Conservation (phyloP, 176 grass and related monocot species). For the Juncus effusus region DNA sequence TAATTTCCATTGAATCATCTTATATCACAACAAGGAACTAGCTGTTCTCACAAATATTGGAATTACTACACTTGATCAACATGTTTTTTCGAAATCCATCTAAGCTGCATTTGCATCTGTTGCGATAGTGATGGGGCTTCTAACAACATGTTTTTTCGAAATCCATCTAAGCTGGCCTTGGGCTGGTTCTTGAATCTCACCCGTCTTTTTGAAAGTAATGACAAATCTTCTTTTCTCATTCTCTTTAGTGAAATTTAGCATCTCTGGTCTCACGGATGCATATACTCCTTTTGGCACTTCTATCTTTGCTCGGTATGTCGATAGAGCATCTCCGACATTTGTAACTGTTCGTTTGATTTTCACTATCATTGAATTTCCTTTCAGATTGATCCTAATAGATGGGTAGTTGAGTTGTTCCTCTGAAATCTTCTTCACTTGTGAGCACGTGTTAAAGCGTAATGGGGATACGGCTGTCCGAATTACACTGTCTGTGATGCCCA, state of each 20-base stretch:
- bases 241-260: slow-evolving; percentile 2
- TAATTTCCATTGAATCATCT: too few species aligned
- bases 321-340: slow-evolving; percentile 31
- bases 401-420: slow-evolving; percentile 39
- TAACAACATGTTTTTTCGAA: slow-evolving; percentile 18
- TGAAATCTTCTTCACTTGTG: background rate
- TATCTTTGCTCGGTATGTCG: background rate
- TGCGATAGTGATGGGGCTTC: slow-evolving; percentile 16
- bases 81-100: too few species aligned
- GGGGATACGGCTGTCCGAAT: slow-evolving; percentile 31
- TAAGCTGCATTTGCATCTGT: too few species aligned
- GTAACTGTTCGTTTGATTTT: slow-evolving; percentile 21
- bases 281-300: background rate
- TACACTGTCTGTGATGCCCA: slow-evolving; percentile 26
- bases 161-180: slow-evolving; percentile 27
- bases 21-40: too few species aligned
- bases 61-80: too few species aligned
- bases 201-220: background rate
- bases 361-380: background rate
- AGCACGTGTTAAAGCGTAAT: slow-evolving; percentile 22
- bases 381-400: slow-evolving; percentile 30
- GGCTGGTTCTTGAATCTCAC: background rate
- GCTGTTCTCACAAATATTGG: too few species aligned
- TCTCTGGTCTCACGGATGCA: slow-evolving; percentile 5
- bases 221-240: background rate